These are phyloP conservation scores for Trichosanthes cucumerina DNA, from an alignment of 306 rosid genomes.

Conservation along the genomic window DNA sequence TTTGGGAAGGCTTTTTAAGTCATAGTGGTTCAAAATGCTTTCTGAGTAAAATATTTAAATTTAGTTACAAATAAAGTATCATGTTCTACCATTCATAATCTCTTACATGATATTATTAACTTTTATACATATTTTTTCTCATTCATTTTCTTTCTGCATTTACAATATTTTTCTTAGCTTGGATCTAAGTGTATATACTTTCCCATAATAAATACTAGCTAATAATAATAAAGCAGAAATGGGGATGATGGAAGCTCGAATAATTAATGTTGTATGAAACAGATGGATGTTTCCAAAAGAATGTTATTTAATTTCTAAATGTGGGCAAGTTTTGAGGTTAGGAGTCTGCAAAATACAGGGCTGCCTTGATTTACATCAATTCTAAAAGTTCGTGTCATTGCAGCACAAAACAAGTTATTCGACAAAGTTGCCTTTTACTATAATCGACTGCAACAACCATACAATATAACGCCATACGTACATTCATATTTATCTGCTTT, in stretches of 20 bases:
- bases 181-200: background rate
- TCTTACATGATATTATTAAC: background rate
- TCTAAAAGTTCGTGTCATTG: background rate
- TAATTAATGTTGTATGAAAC: background rate
- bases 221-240: background rate
- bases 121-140: too few species aligned
- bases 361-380: background rate
- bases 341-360: background rate
- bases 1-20: background rate
- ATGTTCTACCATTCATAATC: background rate
- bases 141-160: background rate
- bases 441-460: too few species aligned
- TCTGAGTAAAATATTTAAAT: background rate
- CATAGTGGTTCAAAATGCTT: background rate
- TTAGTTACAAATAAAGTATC: background rate
- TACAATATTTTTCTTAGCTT: background rate
- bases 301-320: background rate
- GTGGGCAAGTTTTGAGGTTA: background rate
- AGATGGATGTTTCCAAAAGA: background rate
- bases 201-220: background rate
- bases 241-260: background rate
- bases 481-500: background rate
- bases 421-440: background rate
- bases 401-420: background rate
- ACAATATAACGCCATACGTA: too few species aligned